Conservation (phyloP, 768 basidiomycete species). For the Mycena rosella region DNA sequence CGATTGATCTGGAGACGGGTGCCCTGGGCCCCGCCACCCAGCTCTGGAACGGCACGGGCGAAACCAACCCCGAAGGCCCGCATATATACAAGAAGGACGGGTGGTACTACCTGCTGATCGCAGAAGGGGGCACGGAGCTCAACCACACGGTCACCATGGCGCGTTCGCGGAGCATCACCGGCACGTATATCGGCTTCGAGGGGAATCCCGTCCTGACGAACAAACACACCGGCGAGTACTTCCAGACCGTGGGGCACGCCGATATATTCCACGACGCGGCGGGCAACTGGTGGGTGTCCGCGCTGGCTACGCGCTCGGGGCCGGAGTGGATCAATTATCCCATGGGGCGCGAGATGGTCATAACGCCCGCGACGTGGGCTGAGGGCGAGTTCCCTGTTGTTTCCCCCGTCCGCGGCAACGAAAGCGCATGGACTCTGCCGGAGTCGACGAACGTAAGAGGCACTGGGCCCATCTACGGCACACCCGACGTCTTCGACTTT, state of each 20-base stretch:
- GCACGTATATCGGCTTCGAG: slow-evolving; percentile 39
- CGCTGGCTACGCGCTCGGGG: slow-evolving; percentile 37
- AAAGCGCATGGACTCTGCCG: slow-evolving; percentile 22
- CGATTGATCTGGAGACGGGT: slow-evolving; percentile 34
- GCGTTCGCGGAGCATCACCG: slow-evolving; percentile 39
- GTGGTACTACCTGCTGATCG: slow-evolving; percentile 48
- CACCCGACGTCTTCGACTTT: slow-evolving; percentile 33
- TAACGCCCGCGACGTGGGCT: slow-evolving; percentile 43
- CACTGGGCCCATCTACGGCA: slow-evolving; percentile 29
- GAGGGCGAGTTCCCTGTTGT: slow-evolving; percentile 33
- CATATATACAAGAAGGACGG: slow-evolving; percentile 36
- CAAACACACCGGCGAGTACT: slow-evolving; percentile 38
- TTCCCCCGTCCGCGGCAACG: slow-evolving; percentile 27
- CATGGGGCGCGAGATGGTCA: slow-evolving; percentile 48
- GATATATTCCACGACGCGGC: slow-evolving; percentile 44
- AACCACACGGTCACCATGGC: slow-evolving; percentile 40
- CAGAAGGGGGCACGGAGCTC: slow-evolving; percentile 42
- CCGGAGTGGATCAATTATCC: slow-evolving; percentile 38
- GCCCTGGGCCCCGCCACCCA: slow-evolving; percentile 24
- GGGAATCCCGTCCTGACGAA: slow-evolving; percentile 34
- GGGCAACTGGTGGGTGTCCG: slow-evolving; percentile 47
- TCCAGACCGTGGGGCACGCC: slow-evolving; percentile 49
- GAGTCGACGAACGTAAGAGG: slow-evolving; percentile 20
- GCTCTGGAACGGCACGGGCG: slow-evolving; percentile 28
- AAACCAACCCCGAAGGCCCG: slow-evolving; percentile 29